Conservation (phyloP, 441 rosid species). For the Biscutella laevigata region DNA sequence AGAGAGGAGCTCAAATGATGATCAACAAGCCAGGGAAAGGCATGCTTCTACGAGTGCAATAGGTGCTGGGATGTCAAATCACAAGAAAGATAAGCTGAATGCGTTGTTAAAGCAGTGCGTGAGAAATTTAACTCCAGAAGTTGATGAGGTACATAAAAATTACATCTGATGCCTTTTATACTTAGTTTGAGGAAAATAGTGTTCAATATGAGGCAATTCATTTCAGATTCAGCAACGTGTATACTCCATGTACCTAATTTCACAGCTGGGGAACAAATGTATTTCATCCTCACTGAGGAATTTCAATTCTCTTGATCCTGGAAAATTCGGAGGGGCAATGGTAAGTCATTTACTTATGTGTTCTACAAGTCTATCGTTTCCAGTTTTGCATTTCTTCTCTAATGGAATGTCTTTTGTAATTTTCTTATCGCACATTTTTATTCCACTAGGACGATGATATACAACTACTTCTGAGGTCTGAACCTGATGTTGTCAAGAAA, state of each 20-base stretch:
- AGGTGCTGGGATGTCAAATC: slow-evolving; percentile 14
- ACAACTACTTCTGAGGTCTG: slow-evolving; percentile 4
- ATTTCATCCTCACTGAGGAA: background rate
- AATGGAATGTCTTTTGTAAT: background rate
- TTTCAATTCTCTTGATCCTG: background rate
- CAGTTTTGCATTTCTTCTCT: background rate
- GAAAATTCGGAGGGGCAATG: background rate
- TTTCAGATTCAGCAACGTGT: slow-evolving; percentile 16
- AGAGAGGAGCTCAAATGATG: background rate
- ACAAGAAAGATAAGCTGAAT: slow-evolving; percentile 17
- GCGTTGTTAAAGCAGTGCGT: slow-evolving; percentile 20
- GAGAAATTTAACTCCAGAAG: slow-evolving; percentile 9
- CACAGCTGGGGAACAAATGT: background rate
- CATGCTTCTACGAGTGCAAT: background rate
- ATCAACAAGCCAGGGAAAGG: background rate
- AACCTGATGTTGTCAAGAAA: slow-evolving; percentile 18
- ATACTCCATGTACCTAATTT: background rate
- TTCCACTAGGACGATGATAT: slow-evolving; percentile 13
- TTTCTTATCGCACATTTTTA: background rate
- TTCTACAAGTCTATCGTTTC: background rate
- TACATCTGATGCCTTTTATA: background rate
- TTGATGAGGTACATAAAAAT: slow-evolving; percentile 15
- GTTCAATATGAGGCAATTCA: background rate
- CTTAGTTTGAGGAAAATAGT: background rate
- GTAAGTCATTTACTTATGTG: background rate